phyloP scores from a whole-genome alignment of 768 basidiomycete species.

The Wakefieldia striispora region DNA sequence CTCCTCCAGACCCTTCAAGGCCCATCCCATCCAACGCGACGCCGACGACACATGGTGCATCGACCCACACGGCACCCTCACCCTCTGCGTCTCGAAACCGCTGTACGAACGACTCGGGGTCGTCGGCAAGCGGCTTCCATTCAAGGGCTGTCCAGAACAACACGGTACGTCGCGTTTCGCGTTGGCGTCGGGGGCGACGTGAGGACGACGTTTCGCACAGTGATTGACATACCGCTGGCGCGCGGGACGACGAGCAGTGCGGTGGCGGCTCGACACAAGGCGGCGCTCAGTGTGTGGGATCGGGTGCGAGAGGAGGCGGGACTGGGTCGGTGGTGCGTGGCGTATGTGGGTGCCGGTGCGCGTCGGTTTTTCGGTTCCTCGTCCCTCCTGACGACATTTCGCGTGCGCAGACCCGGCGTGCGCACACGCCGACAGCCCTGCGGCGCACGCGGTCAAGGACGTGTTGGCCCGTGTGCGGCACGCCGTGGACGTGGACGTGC shows the following conservation, averaged over 20 bases:
- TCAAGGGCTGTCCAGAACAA: slow-evolving; percentile 46
- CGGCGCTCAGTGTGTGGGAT: slow-evolving; percentile 52
- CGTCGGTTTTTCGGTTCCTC: slow-evolving; percentile 1
- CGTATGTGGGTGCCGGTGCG: slow-evolving; percentile 34
- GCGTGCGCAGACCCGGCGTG: too few species aligned
- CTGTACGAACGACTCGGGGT: slow-evolving; percentile 64
- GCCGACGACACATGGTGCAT: slow-evolving; percentile 68
- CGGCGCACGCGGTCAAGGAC: neutral
- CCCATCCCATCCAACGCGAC: slow-evolving; percentile 30
- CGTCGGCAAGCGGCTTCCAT: slow-evolving; percentile 53
- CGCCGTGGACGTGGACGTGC: slow-evolving; percentile 40
- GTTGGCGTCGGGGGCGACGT: too few species aligned
- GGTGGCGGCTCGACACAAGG: slow-evolving; percentile 38
- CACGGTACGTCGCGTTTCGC: slow-evolving; percentile 40
- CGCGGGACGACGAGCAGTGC: slow-evolving; percentile 36
- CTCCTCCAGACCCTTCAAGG: slow-evolving; percentile 35
- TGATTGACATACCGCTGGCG: slow-evolving; percentile 38
- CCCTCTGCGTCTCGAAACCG: slow-evolving; percentile 51
- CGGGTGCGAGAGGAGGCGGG: slow-evolving; percentile 34
- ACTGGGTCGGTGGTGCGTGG: slow-evolving; percentile 43
- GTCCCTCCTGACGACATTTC: neutral
- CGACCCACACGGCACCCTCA: slow-evolving; percentile 59
- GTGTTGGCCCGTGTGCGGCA: slow-evolving; percentile 25
- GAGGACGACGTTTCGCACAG: too few species aligned
- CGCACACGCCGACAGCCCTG: neutral